Evolutionary conservation across 2,329 filamentous ascomycete genomes (phyloP).

Genomic region (Akanthomyces muscarius): DNA sequence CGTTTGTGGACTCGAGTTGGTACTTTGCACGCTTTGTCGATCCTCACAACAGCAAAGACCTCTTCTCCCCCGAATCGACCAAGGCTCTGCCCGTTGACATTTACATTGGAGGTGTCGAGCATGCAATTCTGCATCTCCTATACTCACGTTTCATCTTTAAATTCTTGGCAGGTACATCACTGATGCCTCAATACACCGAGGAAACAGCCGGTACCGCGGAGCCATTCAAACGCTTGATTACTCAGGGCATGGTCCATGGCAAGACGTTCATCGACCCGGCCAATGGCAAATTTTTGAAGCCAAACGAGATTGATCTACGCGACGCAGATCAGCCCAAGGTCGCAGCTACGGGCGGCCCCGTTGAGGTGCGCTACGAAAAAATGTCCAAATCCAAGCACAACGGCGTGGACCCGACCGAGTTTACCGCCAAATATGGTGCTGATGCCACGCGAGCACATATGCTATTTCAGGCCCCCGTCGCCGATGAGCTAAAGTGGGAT

Average conservation of each 20-base stretch:
- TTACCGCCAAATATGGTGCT: constrained; percentile 71
- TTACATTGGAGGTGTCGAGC: constrained; percentile 87
- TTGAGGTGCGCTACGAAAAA: constrained; percentile 72
- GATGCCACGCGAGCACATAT: constrained; percentile 84
- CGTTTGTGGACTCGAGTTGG: constrained; percentile 93
- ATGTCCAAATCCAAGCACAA: constrained; percentile 97
- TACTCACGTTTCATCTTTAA: constrained; percentile 91
- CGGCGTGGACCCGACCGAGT: constrained; percentile 74
- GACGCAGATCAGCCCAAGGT: constrained; percentile 56
- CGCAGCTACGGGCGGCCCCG: constrained; percentile 53
- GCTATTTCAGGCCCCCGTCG: constrained; percentile 81
- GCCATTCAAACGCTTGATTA: constrained; percentile 77
- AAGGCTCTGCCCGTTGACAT: constrained; percentile 71
- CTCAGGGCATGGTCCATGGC: constrained; percentile 91
- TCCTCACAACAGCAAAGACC: constrained; percentile 56
- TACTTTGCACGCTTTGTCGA: constrained; percentile 82
- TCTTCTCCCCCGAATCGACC: constrained; percentile 59
- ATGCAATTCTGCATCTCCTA: constrained; percentile 83
- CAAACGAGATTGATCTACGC: constrained; percentile 66
- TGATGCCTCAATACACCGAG: constrained; percentile 40
- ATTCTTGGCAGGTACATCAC: constrained; percentile 60
- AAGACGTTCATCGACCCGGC: constrained; percentile 73
- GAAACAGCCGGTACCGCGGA: constrained; percentile 49
- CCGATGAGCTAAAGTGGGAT: constrained; percentile 83
- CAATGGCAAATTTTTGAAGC: constrained; percentile 72